Evolutionary conservation across 768 basidiomycete genomes (phyloP), one percentile per base, ranked within the genome.

Genomic region (Leucocoprinus birnbaumii): DNA sequence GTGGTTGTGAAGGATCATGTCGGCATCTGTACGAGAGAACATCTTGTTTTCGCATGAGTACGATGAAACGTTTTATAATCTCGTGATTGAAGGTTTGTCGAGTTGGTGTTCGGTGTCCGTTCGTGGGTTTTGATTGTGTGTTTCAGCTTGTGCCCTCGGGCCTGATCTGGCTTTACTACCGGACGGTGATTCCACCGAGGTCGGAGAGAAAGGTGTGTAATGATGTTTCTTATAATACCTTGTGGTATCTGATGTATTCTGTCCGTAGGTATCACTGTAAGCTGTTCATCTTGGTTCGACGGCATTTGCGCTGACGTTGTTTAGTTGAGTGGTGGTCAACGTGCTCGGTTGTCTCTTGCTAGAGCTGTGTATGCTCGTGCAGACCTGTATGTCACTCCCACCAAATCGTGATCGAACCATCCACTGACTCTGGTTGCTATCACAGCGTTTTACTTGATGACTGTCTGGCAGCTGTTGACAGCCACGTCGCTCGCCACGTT

Each of bases 11-110:
- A 89, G 88, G 89, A 84, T 97, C 42, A 79, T 95, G 68, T 92
- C 91, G 1, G 84, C 91, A 0, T 86, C 90, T 2, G 81, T 98
- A 48, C 82, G 87, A 35, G 91, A 94, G 41, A 98, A 98, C 63
- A 98, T 98, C 57, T 65, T 91, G 31, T 98, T 98, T 71, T 93
- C 87, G 9, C 89, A 95, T 68, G 80, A 85, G 61, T 97, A 87
- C 58, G 94, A 98, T 49, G 86, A 89, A 58, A 77, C 75, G 0
- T 96, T 92, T 61, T 96, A 95, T 61, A 80, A 89, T 51, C 64
- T 86, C 14, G 92, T 94, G 3, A 68, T 94, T 3, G 90, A 94
- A 73, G 89, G 90, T 86, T n/a, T n/a, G n/a, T n/a, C n/a, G 43
- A 3, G 65, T 37, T 14, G 4, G 7, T 47, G 11, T 41, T 3